Base-by-base conservation (phyloP, 768 basidiomycete species). In the Pulveroboletus ravenelii region DNA sequence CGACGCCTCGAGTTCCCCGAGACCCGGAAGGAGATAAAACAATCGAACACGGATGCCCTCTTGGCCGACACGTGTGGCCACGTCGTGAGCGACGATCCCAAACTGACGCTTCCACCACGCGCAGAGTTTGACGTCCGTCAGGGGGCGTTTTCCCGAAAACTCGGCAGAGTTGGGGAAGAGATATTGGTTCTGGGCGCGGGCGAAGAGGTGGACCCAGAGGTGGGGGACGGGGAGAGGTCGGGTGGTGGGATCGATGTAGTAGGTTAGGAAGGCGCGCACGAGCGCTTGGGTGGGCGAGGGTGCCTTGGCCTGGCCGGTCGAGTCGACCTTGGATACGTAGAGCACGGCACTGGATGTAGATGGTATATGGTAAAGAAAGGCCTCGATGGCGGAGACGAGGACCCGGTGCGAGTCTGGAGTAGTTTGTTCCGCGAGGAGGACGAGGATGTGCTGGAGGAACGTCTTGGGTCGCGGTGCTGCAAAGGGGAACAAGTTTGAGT, bases 321-420 rank as follows among this genome's bases (percentile, higher is more conserved):
- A 84, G 66, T 99, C 96, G 47, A 96, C 84, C 71, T 99, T 99
- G 43, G 90, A 89, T 45, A 99, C 76, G 67, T 98, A 96, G 30
- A 98, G 68, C 31, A 97, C 78, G 3, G 82, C 82, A 48, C 79
- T 79, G 2, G 75, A 74, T 2, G 89, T 85, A 5, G 79, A 56
- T 3, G 90, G 87, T 44, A 94, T 62, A 42, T 79, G 78, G 74
- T 91, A 94, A 25, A 93, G 67, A 35, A 69, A 76, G 0, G 82
- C 87, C 64, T 94, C 90, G 52, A 96, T 76, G n/a, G 80, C 93
- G 4, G 84, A 76, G 30, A 90, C 82, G 46, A 93, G 74, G 1
- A 89, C 74, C 20, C 78, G 77, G 5, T 78, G 75, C 0, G 76
- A 61, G 46, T 76, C 78, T 15, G 71, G 70, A 14, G 65, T 63